phyloP scores from a whole-genome alignment of 148 eudicot species.

The Diospyros lotus region DNA sequence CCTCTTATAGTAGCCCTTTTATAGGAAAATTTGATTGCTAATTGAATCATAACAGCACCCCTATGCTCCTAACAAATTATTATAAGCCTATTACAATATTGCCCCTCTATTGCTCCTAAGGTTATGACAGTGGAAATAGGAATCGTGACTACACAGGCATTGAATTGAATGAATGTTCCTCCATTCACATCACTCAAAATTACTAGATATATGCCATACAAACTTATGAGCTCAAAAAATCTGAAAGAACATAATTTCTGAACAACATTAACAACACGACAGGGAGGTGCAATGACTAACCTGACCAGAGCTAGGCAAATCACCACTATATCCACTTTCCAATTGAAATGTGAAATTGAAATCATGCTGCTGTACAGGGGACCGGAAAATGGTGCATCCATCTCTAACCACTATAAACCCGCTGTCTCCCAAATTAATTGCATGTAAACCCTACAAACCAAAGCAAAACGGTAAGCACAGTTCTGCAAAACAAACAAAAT shows the following conservation, averaged over 20 bases:
- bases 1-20: too few relatives aligned
- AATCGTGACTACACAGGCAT: not conserved
- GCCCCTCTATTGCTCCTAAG: not conserved
- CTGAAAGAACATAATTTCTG: not conserved
- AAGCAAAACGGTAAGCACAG: slow-evolving; percentile 7
- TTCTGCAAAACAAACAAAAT: not conserved
- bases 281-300: slow-evolving; percentile 27
- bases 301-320: slow-evolving; percentile 85
- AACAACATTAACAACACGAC: not conserved
- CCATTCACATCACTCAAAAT: not conserved
- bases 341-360: slow-evolving; percentile 81
- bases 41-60: too few relatives aligned
- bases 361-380: slow-evolving; percentile 89
- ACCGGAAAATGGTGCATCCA: slow-evolving; percentile 69
- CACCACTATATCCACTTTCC: slow-evolving; percentile 69
- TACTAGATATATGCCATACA: not conserved
- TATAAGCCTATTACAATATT: too few relatives aligned
- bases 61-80: too few relatives aligned
- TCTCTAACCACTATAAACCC: slow-evolving; percentile 82
- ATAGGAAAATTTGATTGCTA: too few relatives aligned
- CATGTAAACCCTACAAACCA: slow-evolving; percentile 66
- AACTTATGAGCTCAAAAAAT: not conserved
- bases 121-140: not conserved
- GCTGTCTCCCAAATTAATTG: slow-evolving; percentile 81
- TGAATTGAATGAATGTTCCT: not conserved